Conservation (phyloP, 2,329 filamentous ascomycete species). For the Blastomyces parvus region DNA sequence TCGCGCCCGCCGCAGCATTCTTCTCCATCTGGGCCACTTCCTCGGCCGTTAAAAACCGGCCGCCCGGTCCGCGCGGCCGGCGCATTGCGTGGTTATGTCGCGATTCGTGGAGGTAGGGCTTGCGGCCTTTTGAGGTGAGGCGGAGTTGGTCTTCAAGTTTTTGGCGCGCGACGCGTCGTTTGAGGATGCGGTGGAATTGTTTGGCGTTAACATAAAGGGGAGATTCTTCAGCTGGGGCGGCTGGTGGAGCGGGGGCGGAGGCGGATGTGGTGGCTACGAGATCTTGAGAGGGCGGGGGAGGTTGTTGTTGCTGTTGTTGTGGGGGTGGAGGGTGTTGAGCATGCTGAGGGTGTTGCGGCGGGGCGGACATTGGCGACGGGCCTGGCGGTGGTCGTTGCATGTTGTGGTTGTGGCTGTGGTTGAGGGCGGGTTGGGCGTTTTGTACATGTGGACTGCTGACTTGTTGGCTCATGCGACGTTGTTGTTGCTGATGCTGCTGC, state of each 20-base stretch:
- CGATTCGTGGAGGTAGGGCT: constrained; percentile 95
- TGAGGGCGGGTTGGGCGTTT: constrained; percentile 67
- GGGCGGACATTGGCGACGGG: constrained; percentile 41
- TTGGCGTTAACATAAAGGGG: constrained; percentile 97
- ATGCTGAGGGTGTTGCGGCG: constrained; percentile 43
- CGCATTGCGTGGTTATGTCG: constrained; percentile 98
- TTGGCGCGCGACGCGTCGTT: constrained; percentile 84
- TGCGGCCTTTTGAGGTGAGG: constrained; percentile 86
- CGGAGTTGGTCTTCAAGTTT: constrained; percentile 86
- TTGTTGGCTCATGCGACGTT: constrained; percentile 62
- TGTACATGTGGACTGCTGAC: constrained; percentile 65
- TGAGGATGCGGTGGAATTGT: constrained; percentile 94
- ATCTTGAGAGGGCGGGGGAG: constrained; percentile 63
- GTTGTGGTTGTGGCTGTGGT: constrained; percentile 60
- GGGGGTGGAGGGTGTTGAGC: constrained; percentile 47
- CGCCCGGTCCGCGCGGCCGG: constrained; percentile 82
- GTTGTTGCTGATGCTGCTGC: constrained; percentile 26
- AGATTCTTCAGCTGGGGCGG: constrained; percentile 64
- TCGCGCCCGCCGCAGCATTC: constrained; percentile 37
- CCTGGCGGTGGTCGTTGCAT: constrained; percentile 45
- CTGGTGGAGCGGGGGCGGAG: constrained; percentile 34
- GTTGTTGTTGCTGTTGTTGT: constrained; percentile 50
- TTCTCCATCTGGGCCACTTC: constrained; percentile 86
- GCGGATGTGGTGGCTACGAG: constrained; percentile 54
- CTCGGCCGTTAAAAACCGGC: constrained; percentile 90